Percentiles rank a stretch among this genome's conserved stretches.
Conservation (phyloP, 2,329 filamentous ascomycete species). For the Xylariales sp. region DNA sequence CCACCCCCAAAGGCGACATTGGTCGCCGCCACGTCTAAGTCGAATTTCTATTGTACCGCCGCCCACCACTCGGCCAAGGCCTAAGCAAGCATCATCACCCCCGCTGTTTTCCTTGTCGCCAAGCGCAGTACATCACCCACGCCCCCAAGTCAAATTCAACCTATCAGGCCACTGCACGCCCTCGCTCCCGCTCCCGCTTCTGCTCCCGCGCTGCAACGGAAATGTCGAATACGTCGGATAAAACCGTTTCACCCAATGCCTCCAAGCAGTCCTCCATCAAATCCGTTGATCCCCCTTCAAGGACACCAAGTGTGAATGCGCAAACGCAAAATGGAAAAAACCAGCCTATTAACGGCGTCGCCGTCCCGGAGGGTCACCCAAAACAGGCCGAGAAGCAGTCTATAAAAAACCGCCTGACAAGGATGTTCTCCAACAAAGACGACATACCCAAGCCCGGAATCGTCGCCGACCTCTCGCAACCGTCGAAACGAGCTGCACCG, state of each 20-base stretch:
- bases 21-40: constrained; percentile 45
- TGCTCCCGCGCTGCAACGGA: constrained; percentile 32
- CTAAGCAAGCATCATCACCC: constrained; percentile 25
- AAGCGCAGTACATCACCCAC: constrained; percentile 42
- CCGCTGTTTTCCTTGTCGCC: constrained; percentile 44
- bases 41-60: constrained; percentile 32
- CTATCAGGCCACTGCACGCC: constrained; percentile 31
- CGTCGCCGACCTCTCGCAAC: constrained; percentile 51
- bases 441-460: constrained; percentile 52
- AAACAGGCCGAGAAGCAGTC: constrained; percentile 64
- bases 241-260: constrained; percentile 47
- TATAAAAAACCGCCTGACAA: constrained; percentile 72
- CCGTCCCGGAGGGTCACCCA: constrained; percentile 50
- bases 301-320: constrained; percentile 47
- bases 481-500: constrained; percentile 44
- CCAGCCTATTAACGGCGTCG: constrained; percentile 47
- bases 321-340: constrained; percentile 44
- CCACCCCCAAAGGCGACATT: constrained; percentile 49
- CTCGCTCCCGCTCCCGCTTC: constrained; percentile 7
- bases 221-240: constrained; percentile 51
- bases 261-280: constrained; percentile 51
- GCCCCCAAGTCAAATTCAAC: constrained; percentile 22
- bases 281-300: constrained; percentile 48
- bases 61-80: constrained; percentile 33
- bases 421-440: constrained; percentile 74